A percentile compares a stretch with the other conserved stretches of the same genome.
These are phyloP conservation scores for Geranium incanum DNA, from an alignment of 441 rosid genomes.

Conservation along the genomic window DNA sequence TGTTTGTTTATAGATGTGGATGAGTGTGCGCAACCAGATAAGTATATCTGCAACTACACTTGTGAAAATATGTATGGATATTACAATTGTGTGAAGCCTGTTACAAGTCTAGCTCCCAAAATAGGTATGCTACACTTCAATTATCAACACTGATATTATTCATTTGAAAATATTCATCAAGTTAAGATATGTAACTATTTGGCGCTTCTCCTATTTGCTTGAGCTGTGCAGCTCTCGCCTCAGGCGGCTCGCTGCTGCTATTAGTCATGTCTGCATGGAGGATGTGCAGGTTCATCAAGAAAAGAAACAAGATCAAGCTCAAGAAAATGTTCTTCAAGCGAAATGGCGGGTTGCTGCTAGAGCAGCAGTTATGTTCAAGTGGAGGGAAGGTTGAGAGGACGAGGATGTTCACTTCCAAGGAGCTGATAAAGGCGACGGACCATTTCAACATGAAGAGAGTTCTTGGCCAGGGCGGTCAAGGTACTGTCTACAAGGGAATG, in stretches of 20 bases:
- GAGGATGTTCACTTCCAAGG: background rate
- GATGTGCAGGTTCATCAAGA: background rate
- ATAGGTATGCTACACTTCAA: background rate
- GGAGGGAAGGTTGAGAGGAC: background rate
- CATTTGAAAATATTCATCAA: background rate
- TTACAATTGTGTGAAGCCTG: background rate
- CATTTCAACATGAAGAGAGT: background rate
- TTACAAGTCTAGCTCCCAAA: background rate
- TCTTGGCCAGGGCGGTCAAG: background rate
- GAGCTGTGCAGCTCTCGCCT: background rate
- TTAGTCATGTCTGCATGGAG: background rate
- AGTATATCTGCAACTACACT: background rate
- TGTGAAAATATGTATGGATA: background rate
- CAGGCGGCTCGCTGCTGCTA: background rate
- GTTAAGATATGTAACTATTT: background rate
- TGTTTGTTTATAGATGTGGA: background rate
- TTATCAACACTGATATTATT: background rate
- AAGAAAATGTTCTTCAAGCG: constrained; percentile 1
- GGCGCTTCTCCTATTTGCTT: background rate
- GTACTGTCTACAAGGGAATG: background rate
- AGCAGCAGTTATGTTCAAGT: background rate
- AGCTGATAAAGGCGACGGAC: background rate
- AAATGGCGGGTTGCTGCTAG: background rate
- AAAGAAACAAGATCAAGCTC: background rate
- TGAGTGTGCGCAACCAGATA: background rate